phyloP scores from a whole-genome alignment of 164 flowering plant species.

The Hamamelis virginiana region DNA sequence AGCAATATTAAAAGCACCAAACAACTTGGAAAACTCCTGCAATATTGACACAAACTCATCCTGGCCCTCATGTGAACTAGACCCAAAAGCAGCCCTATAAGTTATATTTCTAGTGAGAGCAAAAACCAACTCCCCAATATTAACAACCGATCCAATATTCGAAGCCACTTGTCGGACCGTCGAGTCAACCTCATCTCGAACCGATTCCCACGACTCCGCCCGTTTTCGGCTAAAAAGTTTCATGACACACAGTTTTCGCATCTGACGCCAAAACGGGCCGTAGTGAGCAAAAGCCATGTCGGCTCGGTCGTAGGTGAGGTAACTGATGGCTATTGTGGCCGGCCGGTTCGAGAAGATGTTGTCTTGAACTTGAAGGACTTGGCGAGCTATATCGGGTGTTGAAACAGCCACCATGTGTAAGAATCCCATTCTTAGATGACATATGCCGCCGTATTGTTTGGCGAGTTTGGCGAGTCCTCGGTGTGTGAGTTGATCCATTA shows the following conservation, averaged over 20 bases:
- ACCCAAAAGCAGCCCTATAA: constrained; percentile 76
- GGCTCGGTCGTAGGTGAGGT: constrained; percentile 71
- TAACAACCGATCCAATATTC: constrained; percentile 36
- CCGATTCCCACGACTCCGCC: constrained; percentile 81
- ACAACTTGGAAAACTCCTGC: constrained; percentile 78
- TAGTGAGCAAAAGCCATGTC: constrained; percentile 90
- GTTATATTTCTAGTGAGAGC: constrained; percentile 51
- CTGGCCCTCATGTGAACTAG: constrained; percentile 49
- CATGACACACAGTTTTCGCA: constrained; percentile 85
- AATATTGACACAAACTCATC: constrained; percentile 58
- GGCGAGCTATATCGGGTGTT: constrained; percentile 60
- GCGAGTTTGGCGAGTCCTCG: constrained; percentile 73
- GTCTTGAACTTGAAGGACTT: constrained; percentile 78
- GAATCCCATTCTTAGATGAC: constrained; percentile 59
- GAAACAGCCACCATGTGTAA: constrained; percentile 61
- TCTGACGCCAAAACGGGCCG: constrained; percentile 94
- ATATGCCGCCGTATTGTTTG: constrained; percentile 62
- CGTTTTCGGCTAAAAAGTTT: constrained; percentile 75
- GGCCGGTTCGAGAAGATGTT: constrained; percentile 76
- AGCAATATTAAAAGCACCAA: constrained; percentile 73
- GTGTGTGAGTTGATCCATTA: constrained; percentile 84
- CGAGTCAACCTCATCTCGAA: constrained; percentile 67
- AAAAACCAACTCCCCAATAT: constrained; percentile 67
- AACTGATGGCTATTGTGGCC: constrained; percentile 59
- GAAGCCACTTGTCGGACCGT: constrained; percentile 26